A percentile compares a stretch with the other conserved stretches of the same genome.
Conservation (phyloP, 495 filamentous ascomycete genomes). For the Talaromyces stipitatus region DNA sequence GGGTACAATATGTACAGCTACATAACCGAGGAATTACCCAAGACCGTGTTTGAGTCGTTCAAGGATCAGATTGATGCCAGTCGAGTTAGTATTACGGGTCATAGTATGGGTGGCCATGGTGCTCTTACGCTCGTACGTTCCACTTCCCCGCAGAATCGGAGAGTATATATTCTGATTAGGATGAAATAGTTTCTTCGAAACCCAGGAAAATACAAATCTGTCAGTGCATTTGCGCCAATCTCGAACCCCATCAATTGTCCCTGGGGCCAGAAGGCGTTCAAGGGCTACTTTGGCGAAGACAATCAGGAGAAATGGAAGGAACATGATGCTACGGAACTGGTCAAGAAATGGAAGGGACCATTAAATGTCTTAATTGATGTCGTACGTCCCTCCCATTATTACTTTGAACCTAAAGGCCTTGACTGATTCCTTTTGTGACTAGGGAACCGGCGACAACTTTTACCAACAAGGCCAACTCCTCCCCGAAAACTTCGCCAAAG, state of each 20-base stretch:
- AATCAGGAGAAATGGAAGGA: conserved; percentile 68
- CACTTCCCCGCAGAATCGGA: conserved; percentile 1
- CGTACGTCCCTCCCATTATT: conserved; percentile 29
- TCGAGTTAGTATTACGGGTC: conserved; percentile 76
- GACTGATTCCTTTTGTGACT: too few relatives aligned
- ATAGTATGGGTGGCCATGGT: conserved; percentile 95
- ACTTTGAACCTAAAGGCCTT: too few relatives aligned
- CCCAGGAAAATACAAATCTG: conserved; percentile 78
- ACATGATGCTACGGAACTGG: conserved; percentile 88
- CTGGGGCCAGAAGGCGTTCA: conserved; percentile 95
- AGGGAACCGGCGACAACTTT: conserved; percentile 90
- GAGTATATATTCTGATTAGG: background rate
- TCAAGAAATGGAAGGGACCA: conserved; percentile 64
- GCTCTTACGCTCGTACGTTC: conserved; percentile 67
- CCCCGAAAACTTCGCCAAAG: conserved; percentile 85
- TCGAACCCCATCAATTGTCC: conserved; percentile 76
- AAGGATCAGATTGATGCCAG: conserved; percentile 51
- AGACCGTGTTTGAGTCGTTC: conserved; percentile 61
- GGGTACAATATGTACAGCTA: conserved; percentile 94
- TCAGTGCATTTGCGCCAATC: conserved; percentile 89
- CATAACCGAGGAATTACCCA: conserved; percentile 72
- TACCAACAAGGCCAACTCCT: conserved; percentile 89
- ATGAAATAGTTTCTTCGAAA: conserved; percentile 66
- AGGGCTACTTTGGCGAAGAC: conserved; percentile 75
- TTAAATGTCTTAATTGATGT: conserved; percentile 79